Evolutionary conservation across 192 early-diverging fungal species (phyloP), one percentile per base, ranked within the genome.

Genomic region (Mortierella hygrophila): DNA sequence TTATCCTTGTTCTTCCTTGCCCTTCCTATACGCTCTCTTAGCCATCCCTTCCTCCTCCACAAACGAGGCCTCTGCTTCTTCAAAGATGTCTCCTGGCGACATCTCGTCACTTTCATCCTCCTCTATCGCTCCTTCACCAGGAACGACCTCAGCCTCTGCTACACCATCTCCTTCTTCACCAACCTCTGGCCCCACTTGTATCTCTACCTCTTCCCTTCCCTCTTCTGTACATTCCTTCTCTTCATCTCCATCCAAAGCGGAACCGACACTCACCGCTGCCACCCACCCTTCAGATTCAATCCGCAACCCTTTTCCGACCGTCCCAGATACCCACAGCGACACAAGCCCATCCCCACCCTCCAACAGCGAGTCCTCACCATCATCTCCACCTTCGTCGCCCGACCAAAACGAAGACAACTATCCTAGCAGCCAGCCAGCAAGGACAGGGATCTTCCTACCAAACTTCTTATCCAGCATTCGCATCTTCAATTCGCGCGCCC

Each of bases 51-150:
- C 72, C 23, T 80, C 42, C 23, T 69, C 60, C 40, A 29, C n/a
- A 49, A 63, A 80, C 72, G 72, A 47, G 11, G 41, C 26, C 7
- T 69, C 69, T 44, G 38, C 40, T 35, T 29, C 29, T 35, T 68
- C 68, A 29, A 82, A 41, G 55, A 82, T 82, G 75, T 76, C 81
- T 76, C 81, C 74, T 77, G 37, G 69, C 38, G 57, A 82, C 37
- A 71, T 72, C 10, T 71, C 32, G 54, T 47, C 37, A 72, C 40
- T 72, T 9, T 41, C 75, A 26, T 76, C 73, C 1, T 76, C 73
- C 47, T 42, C 37, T 16, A 38, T 70, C 60, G 47, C 72, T 6
- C 52, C 79, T 29, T 72, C 81, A 52, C 37, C 81, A 72, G 70
- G 41, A 52, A 42, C 81, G 47, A 29, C 54, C 68, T 77, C 81